These are phyloP conservation scores for Phanerochaete sordida DNA, from an alignment of 768 basidiomycete genomes.

Conservation along the genomic window DNA sequence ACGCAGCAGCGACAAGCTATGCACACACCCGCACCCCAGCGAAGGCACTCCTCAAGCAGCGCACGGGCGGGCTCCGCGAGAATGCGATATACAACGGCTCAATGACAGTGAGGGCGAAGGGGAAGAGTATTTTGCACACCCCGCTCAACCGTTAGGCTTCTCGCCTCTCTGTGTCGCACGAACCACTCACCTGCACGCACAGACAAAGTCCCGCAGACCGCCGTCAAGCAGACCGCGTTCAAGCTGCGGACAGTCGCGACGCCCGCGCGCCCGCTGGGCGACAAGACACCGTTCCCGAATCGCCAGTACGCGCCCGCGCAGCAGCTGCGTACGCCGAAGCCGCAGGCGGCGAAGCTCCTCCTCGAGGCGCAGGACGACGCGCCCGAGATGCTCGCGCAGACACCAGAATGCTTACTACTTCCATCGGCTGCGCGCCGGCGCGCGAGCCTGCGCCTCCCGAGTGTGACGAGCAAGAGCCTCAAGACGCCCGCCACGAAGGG, in stretches of 20 bases:
- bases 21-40: conserved; percentile 43
- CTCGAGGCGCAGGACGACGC: conserved; percentile 25
- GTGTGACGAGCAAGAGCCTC: conserved; percentile 46
- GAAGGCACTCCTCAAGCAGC: conserved; percentile 36
- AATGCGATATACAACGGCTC: conserved; percentile 41
- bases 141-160: conserved; percentile 30
- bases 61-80: conserved; percentile 38
- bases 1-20: not conserved
- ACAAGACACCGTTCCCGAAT: conserved; percentile 78
- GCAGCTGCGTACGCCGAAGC: conserved; percentile 28
- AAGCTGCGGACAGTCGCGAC: conserved; percentile 15
- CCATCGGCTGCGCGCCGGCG: conserved; percentile 58
- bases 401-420: conserved; percentile 40
- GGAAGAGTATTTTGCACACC: conserved; percentile 30
- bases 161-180: not conserved
- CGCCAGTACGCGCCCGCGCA: conserved; percentile 31
- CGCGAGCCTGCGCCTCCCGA: conserved; percentile 56
- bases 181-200: not conserved
- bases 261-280: conserved; percentile 51
- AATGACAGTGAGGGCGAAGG: conserved; percentile 43
- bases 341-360: conserved; percentile 29
- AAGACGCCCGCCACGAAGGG: conserved; percentile 67
- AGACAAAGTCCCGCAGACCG: conserved; percentile 8
- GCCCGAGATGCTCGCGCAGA: conserved; percentile 10
- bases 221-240: conserved; percentile 12